Evolutionary conservation across 441 rosid genomes (phyloP).

Genomic region (Isatis lusitanica): DNA sequence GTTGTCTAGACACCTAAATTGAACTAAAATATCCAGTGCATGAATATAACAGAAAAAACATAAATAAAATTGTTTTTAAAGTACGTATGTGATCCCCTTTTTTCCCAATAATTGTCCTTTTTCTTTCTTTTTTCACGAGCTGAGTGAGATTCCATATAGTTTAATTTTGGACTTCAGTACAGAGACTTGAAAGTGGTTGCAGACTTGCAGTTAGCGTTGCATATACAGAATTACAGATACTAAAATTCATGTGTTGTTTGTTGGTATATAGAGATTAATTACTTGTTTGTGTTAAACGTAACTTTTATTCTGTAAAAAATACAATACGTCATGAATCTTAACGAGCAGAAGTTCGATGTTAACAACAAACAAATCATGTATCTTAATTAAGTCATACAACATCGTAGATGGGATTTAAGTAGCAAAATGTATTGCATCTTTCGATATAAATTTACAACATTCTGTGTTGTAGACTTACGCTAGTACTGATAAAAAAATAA

Average conservation of each 20-base stretch:
- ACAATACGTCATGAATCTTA: background rate
- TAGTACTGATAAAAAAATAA: no score
- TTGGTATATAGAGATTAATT: background rate
- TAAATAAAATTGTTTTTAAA: background rate
- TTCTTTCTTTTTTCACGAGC: background rate
- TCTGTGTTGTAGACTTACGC: background rate
- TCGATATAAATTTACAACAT: background rate
- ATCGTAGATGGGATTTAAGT: background rate
- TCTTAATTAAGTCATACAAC: background rate
- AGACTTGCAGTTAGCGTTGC: background rate
- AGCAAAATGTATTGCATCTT: background rate
- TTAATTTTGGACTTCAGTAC: background rate
- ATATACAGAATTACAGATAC: background rate
- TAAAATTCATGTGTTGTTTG: background rate
- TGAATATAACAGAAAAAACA: background rate
- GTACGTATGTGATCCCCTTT: background rate
- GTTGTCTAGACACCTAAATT: background rate
- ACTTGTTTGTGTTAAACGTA: background rate
- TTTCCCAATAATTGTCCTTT: slow-evolving; percentile 4
- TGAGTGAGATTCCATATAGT: slow-evolving; percentile 16
- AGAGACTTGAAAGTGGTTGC: background rate
- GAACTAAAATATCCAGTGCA: background rate
- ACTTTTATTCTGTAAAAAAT: background rate
- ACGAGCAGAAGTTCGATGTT: background rate
- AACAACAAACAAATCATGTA: background rate